Percentiles rank a stretch among this genome's conserved stretches.
Evolutionary conservation across 1,284 basidiomycete genomes (phyloP).

Genomic region (Rhodotorula sp.): DNA sequence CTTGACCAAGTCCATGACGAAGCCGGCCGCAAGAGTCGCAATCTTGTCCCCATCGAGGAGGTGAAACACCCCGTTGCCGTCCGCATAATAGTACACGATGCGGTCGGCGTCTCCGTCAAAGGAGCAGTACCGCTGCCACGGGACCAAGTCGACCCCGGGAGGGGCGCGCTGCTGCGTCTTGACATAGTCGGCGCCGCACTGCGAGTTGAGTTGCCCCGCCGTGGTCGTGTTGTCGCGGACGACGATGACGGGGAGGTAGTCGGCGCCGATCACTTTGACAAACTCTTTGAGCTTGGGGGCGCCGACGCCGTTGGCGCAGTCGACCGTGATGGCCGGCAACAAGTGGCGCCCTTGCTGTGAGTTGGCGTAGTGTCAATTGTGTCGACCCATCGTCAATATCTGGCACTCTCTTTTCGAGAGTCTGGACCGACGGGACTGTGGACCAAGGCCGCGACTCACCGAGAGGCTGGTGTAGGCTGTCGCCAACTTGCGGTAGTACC

Average conservation of each 20-base stretch:
- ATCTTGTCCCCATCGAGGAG: constrained; percentile 99
- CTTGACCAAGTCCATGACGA: constrained; percentile 86
- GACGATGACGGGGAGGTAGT: constrained; percentile 53
- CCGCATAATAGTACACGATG: constrained; percentile 90
- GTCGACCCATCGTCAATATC: not conserved
- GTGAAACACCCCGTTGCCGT: constrained; percentile 66
- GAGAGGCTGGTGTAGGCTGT: constrained; percentile 81
- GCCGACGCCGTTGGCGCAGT: constrained; percentile 98
- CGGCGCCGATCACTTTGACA: constrained; percentile 57
- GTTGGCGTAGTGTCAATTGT: no score
- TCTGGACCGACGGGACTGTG: no score
- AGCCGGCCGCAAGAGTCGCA: constrained; percentile 86
- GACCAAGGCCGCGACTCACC: constrained; percentile 55
- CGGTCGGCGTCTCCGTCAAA: constrained; percentile 98
- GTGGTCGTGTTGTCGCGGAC: constrained; percentile 68
- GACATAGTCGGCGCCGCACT: constrained; percentile 95
- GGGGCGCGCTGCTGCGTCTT: constrained; percentile 88
- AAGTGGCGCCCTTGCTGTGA: constrained; percentile 26
- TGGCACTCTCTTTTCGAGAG: not conserved
- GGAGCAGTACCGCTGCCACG: constrained; percentile 79
- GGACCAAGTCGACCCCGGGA: constrained; percentile 63
- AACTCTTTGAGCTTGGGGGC: constrained; percentile 67
- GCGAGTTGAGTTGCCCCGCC: constrained; percentile 74
- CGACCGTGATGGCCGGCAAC: constrained; percentile 64
- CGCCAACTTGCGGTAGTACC: constrained; percentile 85